These are phyloP conservation scores for Mucor piriformis DNA, from an alignment of 371 early-diverging fungal genomes.

Conservation along the genomic window DNA sequence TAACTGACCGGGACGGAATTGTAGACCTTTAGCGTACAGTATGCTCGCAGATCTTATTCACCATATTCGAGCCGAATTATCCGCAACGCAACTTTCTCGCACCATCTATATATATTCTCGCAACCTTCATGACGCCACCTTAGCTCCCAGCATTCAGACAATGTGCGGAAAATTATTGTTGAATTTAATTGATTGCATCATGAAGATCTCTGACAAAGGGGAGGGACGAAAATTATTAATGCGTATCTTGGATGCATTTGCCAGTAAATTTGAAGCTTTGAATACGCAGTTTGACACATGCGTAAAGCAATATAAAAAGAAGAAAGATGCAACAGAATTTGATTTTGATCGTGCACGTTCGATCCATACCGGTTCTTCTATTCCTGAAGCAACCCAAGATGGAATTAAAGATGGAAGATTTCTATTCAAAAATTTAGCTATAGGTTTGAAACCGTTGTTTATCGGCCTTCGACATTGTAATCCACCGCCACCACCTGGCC, in stretches of 20 bases:
- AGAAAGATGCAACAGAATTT: conserved; percentile 45
- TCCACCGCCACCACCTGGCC: conserved; percentile 56
- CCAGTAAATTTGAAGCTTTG: conserved; percentile 76
- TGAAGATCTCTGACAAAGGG: conserved; percentile 65
- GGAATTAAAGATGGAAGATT: conserved; percentile 78
- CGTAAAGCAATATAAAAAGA: conserved; percentile 56
- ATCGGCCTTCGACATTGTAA: conserved; percentile 76
- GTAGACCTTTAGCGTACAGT: conserved; percentile 87
- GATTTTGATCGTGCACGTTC: conserved; percentile 84
- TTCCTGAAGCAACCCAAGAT: conserved; percentile 70
- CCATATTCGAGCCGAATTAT: conserved; percentile 87
- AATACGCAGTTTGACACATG: conserved; percentile 62
- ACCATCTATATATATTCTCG: conserved; percentile 89
- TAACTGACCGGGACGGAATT: too few species aligned
- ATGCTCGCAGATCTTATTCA: conserved; percentile 96
- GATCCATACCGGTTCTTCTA: conserved; percentile 67
- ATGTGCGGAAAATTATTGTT: conserved; percentile 95
- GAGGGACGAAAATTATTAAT: conserved; percentile 79
- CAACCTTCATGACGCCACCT: conserved; percentile 86
- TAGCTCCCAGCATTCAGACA: conserved; percentile 91
- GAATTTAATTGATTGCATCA: conserved; percentile 88
- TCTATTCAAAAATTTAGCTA: conserved; percentile 84
- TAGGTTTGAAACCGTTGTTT: conserved; percentile 84
- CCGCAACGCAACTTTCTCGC: conserved; percentile 73
- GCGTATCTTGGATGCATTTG: conserved; percentile 84